A percentile compares a stretch with the other conserved stretches of the same genome.
Conservation (phyloP, 306 rosid species). For the Delonix regia region DNA sequence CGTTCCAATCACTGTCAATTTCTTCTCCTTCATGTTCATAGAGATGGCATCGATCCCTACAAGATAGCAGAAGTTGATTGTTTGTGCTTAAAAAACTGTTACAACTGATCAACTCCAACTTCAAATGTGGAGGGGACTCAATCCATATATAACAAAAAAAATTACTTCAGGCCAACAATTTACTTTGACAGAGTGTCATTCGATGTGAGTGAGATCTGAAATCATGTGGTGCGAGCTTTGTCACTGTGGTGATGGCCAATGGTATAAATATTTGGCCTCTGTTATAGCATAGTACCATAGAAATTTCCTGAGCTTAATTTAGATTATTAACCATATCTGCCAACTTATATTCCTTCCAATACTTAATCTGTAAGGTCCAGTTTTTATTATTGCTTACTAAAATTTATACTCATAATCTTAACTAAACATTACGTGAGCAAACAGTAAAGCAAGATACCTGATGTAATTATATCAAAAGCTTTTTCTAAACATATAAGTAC, state of each 20-base stretch:
- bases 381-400: background rate
- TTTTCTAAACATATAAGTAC: background rate
- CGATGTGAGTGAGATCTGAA: background rate
- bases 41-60: slow-evolving; percentile 87
- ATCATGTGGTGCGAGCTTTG: background rate
- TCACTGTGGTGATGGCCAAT: background rate
- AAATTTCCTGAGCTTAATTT: background rate
- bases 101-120: background rate
- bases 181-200: slow-evolving; percentile 7
- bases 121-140: background rate
- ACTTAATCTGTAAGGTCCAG: background rate
- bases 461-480: background rate
- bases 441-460: background rate
- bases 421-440: background rate
- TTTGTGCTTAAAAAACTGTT: background rate
- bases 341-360: background rate
- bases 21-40: slow-evolving; percentile 88
- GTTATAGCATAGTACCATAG: background rate
- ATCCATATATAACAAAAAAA: background rate
- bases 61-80: slow-evolving; percentile 10
- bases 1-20: slow-evolving; percentile 80
- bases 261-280: background rate
- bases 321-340: background rate
- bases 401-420: background rate
- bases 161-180: background rate